Conservation (phyloP, 2,329 filamentous ascomycete species). For the Aspergillus clavatus region DNA sequence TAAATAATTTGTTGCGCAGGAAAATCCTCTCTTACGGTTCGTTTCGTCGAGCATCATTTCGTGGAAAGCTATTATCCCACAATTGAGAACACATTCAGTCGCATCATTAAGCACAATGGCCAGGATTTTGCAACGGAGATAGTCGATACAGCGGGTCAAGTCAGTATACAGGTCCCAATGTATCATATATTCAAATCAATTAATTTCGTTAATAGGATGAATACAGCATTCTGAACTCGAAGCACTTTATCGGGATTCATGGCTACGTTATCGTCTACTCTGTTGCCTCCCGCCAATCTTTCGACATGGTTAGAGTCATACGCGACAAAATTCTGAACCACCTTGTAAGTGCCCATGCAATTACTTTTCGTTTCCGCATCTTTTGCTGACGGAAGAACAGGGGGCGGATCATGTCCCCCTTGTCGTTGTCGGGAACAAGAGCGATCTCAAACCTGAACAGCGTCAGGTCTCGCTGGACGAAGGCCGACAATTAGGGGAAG, state of each 20-base stretch:
- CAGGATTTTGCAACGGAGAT: constrained; percentile 96
- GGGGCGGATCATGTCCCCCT: constrained; percentile 90
- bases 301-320: constrained; percentile 96
- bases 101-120: constrained; percentile 85
- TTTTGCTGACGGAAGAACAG: constrained; percentile 41
- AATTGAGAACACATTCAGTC: constrained; percentile 98
- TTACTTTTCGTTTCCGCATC: not conserved
- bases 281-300: constrained; percentile 88
- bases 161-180: constrained; percentile 38
- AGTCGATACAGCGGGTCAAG: constrained; percentile 94
- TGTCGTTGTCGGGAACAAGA: constrained; percentile 95
- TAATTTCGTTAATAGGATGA: constrained; percentile 63
- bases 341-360: constrained; percentile 56
- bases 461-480: constrained; percentile 84
- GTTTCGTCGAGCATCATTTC: constrained; percentile 96
- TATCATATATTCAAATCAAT: constrained; percentile 1
- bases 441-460: constrained; percentile 85
- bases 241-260: constrained; percentile 98
- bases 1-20: constrained; percentile 50
- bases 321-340: constrained; percentile 97
- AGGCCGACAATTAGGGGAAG: constrained; percentile 75
- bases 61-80: constrained; percentile 99
- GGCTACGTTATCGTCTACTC: constrained; percentile 98
- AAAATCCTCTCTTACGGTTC: constrained; percentile 95
- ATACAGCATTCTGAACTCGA: constrained; percentile 96